Evolutionary conservation across 2,329 filamentous ascomycete species (phyloP), one percentile per base, ranked within the genome.

Genomic region (Hypoxylon sp.): DNA sequence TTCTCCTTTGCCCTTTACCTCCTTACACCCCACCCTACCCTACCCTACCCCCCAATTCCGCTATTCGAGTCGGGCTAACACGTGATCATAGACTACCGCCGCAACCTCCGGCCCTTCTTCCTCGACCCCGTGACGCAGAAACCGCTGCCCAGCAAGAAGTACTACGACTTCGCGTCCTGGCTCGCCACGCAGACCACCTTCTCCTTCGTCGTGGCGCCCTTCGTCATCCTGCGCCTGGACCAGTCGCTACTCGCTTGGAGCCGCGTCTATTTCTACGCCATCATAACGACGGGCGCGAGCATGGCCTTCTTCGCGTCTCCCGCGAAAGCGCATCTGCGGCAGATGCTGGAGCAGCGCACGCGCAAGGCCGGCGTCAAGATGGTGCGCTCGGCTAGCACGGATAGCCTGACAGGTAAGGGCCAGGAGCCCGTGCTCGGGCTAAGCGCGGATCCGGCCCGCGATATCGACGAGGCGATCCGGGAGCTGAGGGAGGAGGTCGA

Each of bases 101-200:
- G 96, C 59, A 87, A 95, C 75, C 81, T 98, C 65, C 93, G 96
- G 1, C 96, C 96, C 21, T 95, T 99, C 82, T 98, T 99, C 85
- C 83, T 98, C 51, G 90, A 94, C 58, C 87, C 93, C 1, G 87
- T 92, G 69, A 92, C 92, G 36, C 89, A 85, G 68, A 86, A 86
- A 58, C 89, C 92, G 1, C 89, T 89, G 0, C 83, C 89, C 0
- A 84, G 84, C 75, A 99, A 99, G 80, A 88, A 85, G 67, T 95
- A 93, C 82, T 99, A 99, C 81, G 96, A 99, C 76, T 76, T 93
- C 52, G 84, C 89, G 67, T 93, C 91, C 63, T 93, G 88, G 80
- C 57, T 97, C 25, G 84, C 88, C 11, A 97, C 94, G 0, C 94
- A 97, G 78, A 77, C 91, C n/a, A 88, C 89, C 1, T 94, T 98